Base-by-base conservation (phyloP, 2,329 filamentous ascomycete species). In the Penicillium nordicum region DNA sequence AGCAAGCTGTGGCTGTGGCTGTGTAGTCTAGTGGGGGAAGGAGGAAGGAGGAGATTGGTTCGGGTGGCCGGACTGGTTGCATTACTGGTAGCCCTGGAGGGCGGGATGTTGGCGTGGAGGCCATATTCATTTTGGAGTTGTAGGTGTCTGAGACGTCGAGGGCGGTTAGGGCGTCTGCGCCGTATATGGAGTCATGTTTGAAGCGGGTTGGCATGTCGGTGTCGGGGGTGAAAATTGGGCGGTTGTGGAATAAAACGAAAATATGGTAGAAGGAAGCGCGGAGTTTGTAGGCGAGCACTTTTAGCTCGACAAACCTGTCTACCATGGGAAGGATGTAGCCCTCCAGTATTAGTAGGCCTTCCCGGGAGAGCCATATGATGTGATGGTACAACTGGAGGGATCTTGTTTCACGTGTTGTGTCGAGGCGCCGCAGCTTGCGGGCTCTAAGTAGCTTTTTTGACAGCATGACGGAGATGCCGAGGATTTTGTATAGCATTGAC, bases 241-340 rank as follows among this genome's bases (percentile, higher is more conserved):
- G 86, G 74, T 97, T 97, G 78, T 97, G 91, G 70, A 97, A 97
- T 12, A 97, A 83, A 52, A 96, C 94, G 72, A 96, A 96, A 63
- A 99, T 91, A 76, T 99, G 93, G 67, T 95, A 94, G 71, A 97
- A 96, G 21, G 91, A 96, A 16, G 94, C 94, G 58, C 91, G 87
- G 14, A 99, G 82, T 75, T 97, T 99, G 72, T 91, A 90, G 21
- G 90, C 88, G 61, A 99, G 82, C 43, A 97, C 92, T 69, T 92
- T 92, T 55, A 96, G 85, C 72, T 96, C 92, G 68, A 80, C 85
- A 75, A 86, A 90, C 67, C 84, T 88, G 64, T 82, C 86, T 54
- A 90, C 89, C 83, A 88, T 90, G 41, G 93, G 94, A 21, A 97
- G 79, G 45, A 99, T 86, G 71, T 93, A 94, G 48, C 83, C 78